These are phyloP conservation scores for Suhomyces atakaporum DNA, from an alignment of 1,139 yeast genomes.

Conservation along the genomic window DNA sequence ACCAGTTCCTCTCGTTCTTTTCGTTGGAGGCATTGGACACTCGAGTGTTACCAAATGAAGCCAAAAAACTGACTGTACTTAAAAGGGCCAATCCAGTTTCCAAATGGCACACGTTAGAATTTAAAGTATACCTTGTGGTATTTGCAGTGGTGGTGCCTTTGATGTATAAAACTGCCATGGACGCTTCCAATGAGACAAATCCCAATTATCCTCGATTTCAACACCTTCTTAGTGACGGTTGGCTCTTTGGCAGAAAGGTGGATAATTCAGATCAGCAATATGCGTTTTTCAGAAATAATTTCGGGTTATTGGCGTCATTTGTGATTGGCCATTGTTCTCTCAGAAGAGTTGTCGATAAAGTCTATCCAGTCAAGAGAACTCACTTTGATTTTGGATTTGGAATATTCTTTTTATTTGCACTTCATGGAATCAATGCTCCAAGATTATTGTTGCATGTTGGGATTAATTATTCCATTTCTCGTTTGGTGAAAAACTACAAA, in stretches of 20 bases:
- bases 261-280: conserved; percentile 93
- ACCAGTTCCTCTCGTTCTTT: conserved; percentile 47
- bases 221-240: conserved; percentile 63
- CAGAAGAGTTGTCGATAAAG: conserved; percentile 37
- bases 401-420: conserved; percentile 61
- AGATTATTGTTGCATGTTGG: conserved; percentile 61
- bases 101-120: conserved; percentile 77
- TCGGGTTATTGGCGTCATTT: conserved; percentile 59
- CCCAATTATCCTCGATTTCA: conserved; percentile 71
- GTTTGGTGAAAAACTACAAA: conserved; percentile 32
- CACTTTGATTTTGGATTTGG: conserved; percentile 77
- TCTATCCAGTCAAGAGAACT: conserved; percentile 38
- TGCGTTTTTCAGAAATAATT: conserved; percentile 80
- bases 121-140: conserved; percentile 60
- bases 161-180: conserved; percentile 80
- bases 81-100: conserved; percentile 51
- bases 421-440: conserved; percentile 77
- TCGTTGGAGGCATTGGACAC: conserved; percentile 78
- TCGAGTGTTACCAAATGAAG: conserved; percentile 62
- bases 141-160: conserved; percentile 74
- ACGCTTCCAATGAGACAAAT: conserved; percentile 74
- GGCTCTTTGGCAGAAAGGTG: conserved; percentile 79
- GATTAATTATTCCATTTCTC: conserved; percentile 57
- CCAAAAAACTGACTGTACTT: conserved; percentile 40
- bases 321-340: conserved; percentile 54